Conservation (phyloP, 2,329 filamentous ascomycete species). For the Camillea tinctor region DNA sequence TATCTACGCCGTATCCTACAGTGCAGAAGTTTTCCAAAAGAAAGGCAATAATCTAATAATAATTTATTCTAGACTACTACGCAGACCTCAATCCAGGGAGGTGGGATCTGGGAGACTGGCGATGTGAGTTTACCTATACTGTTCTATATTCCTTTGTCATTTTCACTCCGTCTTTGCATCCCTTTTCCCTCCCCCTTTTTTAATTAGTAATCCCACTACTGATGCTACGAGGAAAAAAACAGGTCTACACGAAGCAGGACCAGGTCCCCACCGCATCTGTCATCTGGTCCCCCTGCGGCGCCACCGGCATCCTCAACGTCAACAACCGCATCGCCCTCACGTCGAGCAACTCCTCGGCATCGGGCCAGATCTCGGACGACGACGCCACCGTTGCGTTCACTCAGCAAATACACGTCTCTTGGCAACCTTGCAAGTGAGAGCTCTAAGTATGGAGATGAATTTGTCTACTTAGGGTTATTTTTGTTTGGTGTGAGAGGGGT, state of each 20-base stretch:
- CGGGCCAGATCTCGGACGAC: conserved; percentile 43
- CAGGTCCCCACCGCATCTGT: conserved; percentile 42
- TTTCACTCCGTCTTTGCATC: too few species aligned
- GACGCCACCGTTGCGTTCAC: conserved; percentile 45
- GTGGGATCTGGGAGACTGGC: conserved; percentile 40
- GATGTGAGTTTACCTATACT: conserved; percentile 13
- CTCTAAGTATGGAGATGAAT: background rate
- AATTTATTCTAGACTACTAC: conserved; percentile 37
- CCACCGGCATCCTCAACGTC: conserved; percentile 46
- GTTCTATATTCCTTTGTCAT: too few species aligned
- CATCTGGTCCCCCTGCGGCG: conserved; percentile 47
- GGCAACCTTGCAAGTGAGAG: conserved; percentile 33
- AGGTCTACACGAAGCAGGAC: conserved; percentile 48
- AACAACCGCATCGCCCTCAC: conserved; percentile 46
- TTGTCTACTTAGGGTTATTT: background rate
- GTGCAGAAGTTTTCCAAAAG: background rate
- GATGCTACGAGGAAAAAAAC: conserved; percentile 11
- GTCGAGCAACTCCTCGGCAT: conserved; percentile 36
- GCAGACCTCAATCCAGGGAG: conserved; percentile 42
- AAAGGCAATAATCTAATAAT: conserved; percentile 7
- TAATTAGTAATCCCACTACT: too few species aligned
- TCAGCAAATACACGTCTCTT: conserved; percentile 43
- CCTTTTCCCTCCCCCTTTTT: background rate
- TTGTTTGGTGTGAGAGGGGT: too few species aligned
- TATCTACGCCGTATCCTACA: too few species aligned